phyloP scores from a whole-genome alignment of 495 filamentous ascomycete genomes.

The Rhizodiscina lignyota region DNA sequence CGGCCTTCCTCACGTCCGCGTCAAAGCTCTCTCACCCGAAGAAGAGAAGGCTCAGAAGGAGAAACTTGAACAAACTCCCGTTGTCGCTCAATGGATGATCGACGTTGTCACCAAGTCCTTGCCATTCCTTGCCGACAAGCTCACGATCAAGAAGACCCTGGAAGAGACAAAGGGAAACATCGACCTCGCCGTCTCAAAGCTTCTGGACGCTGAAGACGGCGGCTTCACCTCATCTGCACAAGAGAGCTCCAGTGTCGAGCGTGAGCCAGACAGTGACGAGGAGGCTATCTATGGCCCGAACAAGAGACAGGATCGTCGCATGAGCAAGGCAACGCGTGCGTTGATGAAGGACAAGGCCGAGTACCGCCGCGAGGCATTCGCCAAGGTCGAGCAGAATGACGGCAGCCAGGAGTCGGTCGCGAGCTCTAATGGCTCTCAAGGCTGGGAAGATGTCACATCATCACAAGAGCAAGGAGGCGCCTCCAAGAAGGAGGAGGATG shows the following conservation, averaged over 20 bases:
- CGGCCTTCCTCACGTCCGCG: conserved; percentile 32
- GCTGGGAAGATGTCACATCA: background rate
- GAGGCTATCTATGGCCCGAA: conserved; percentile 24
- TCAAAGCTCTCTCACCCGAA: conserved; percentile 4
- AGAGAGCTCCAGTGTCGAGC: conserved; percentile 28
- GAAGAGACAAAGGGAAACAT: conserved; percentile 44
- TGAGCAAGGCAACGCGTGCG: conserved; percentile 16
- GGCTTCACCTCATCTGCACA: conserved; percentile 20
- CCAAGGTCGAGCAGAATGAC: background rate
- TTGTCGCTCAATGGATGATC: conserved; percentile 43
- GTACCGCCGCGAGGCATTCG: background rate
- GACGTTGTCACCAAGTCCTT: conserved; percentile 39
- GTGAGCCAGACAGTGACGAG: conserved; percentile 30
- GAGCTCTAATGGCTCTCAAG: background rate
- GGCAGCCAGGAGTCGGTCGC: background rate
- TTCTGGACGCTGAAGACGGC: conserved; percentile 34
- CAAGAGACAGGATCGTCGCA: conserved; percentile 30
- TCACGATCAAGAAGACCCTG: conserved; percentile 38
- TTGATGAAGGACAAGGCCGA: background rate
- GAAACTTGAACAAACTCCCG: conserved; percentile 23
- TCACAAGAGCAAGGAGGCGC: background rate
- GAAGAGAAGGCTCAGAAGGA: conserved; percentile 16
- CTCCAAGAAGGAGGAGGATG: background rate
- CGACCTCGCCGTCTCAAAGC: conserved; percentile 37
- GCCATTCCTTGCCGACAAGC: conserved; percentile 35